Percentiles rank a stretch among this genome's conserved stretches.
phyloP scores from a whole-genome alignment of 768 basidiomycete species.

The Tricholoma bakamatsutake region DNA sequence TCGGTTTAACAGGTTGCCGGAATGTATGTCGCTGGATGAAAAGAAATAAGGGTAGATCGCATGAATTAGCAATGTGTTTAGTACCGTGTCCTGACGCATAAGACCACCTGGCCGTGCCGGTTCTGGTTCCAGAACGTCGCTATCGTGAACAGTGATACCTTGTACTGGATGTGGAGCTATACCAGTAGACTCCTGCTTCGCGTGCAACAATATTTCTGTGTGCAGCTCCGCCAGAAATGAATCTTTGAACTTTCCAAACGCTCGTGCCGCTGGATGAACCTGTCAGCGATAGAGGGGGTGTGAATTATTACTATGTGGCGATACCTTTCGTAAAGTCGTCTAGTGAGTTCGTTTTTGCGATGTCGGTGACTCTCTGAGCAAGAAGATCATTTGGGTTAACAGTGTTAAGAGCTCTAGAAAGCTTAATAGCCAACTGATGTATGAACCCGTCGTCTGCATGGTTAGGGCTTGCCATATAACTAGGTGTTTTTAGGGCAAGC shows the following conservation, averaged over 20 bases:
- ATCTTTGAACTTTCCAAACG: slow-evolving; percentile 85
- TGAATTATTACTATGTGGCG: slow-evolving; percentile 11
- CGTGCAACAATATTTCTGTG: slow-evolving; percentile 70
- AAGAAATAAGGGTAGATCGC: not conserved
- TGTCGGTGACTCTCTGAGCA: slow-evolving; percentile 71
- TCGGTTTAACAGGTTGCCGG: slow-evolving; percentile 61
- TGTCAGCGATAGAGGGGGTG: not conserved
- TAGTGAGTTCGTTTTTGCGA: slow-evolving; percentile 63
- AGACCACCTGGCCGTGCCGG: slow-evolving; percentile 74
- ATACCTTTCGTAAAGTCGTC: slow-evolving; percentile 66
- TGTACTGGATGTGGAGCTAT: slow-evolving; percentile 53
- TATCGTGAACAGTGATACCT: slow-evolving; percentile 73
- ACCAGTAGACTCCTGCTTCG: slow-evolving; percentile 56
- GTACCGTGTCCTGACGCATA: slow-evolving; percentile 57
- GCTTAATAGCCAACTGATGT: slow-evolving; percentile 69
- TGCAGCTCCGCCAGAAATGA: slow-evolving; percentile 75
- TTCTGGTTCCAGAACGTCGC: slow-evolving; percentile 81
- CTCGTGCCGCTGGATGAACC: slow-evolving; percentile 51
- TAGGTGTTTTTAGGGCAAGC: too few relatives aligned
- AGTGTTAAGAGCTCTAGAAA: slow-evolving; percentile 74
- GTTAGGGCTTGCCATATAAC: slow-evolving; percentile 6
- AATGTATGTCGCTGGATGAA: slow-evolving; percentile 69
- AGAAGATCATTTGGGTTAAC: slow-evolving; percentile 82
- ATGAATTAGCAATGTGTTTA: slow-evolving; percentile 12
- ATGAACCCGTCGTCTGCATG: slow-evolving; percentile 39